Evolutionary conservation across 345 rosid species (phyloP), one percentile per base, ranked within the genome.

Genomic region (Abelmoschus esculentus): DNA sequence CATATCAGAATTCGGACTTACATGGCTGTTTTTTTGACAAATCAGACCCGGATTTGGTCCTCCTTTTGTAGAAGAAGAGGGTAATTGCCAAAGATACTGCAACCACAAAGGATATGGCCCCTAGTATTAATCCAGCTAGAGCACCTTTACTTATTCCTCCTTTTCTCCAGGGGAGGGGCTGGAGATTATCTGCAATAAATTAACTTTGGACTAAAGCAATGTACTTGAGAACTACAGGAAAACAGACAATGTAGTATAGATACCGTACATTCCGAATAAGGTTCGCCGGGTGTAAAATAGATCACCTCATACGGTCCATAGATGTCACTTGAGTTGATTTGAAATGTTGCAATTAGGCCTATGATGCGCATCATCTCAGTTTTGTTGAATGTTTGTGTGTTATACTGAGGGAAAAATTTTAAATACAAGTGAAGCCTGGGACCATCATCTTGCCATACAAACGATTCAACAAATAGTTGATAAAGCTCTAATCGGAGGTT

Each of bases 251-350:
- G n/a, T 61, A 34, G 44, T 34, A 65, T 58, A 77, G 13, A 61
- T 38, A 86, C 88, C 77, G 44, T 64, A 88, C 92, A 76, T 1
- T 63, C 17, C 17, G 32, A 58, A 65, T 86, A 88, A 66, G 73
- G 76, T 72, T 86, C 83, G 0, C 47, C 40, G 59, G 63, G 75
- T 10, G 76, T 63, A 67, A 84, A 84, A 58, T 62, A 31, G 22
- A 86, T 68, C 72, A 87, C 64, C 74, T 86, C 89, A 65, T 87
- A 86, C 0, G 92, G 89, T 36, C 89, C 88, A 71, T 76, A 84
- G 14, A 46, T 47, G 68, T 83, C 87, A 65, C 2, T 71, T 2
- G 56, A 1, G 14, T 19, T 26, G 4, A 86, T 63, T 1, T 46
- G 0, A 53, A 77, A 86, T 19, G 77, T 79, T 52, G 84, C 82